Base-by-base conservation (phyloP, 1,284 basidiomycete genomes). In the Leccinum solheimii region DNA sequence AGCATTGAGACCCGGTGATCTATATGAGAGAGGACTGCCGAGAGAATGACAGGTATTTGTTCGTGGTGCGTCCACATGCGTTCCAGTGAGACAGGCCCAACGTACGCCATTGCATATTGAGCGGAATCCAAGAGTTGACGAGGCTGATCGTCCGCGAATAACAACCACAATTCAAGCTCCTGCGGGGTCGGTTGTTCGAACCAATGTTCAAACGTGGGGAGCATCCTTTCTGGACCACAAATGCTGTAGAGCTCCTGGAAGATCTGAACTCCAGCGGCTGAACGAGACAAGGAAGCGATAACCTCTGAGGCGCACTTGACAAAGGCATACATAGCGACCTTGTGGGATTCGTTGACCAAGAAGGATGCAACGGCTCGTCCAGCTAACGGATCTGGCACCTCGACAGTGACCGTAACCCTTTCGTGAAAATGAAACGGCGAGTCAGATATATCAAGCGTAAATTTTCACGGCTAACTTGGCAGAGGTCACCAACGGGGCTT, bases 91-190 rank as follows among this genome's bases (percentile, higher is more conserved):
- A 94, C 84, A 67, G 96, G 92, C 1, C 90, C 88, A 26, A 97
- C 82, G 70, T 95, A 95, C 6, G 96, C 80, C 73, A 96, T 83
- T 0, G 95, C 94, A 69, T 94, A 91, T 71, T 97, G 95, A 1
- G 93, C 94, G 0, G 91, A 86, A 16, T 87, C 88, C 50, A 97
- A 75, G 62, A 88, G 72, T 60, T 88, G 75, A 21, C 86, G 79
- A 8, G 90, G 90, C 61, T 90, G 83, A 60, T 86, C 81, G 53
- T 84, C 88, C 1, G 85, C 82, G 68, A 92, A 91, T n/a, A 92
- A 71, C 10, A 27, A 84, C 88, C 89, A 90, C 5, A 90, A 70
- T 59, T 89, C 86, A 65, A 90, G 80, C 50, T 91, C 88, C 54
- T 88, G 85, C 16, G 85, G 82, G 59, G 87, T 83, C 1, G 92